Evolutionary conservation across 2,329 filamentous ascomycete species (phyloP), one percentile per base, ranked within the genome.

Genomic region (Paracorniculantispora psalliotae): DNA sequence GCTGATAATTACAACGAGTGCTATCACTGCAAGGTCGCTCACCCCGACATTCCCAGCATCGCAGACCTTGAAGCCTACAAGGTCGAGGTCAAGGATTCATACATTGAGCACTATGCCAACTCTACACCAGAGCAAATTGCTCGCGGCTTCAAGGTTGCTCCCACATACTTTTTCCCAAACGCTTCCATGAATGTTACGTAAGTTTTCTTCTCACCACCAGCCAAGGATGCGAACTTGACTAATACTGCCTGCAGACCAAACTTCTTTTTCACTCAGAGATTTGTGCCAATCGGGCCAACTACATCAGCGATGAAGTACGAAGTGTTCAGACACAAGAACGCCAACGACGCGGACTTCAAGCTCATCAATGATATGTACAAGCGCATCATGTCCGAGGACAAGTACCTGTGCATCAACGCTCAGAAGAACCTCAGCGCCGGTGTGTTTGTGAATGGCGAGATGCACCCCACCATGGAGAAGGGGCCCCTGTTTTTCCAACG

Each of bases 1-100:
- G 78, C 79, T 15, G 84, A 87, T 67, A 86, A 87, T 72, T 87
- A 85, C 74, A 87, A 87, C 67, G 83, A 84, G 67, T 87, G 83
- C 67, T 87, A 87, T 64, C 83, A 86, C 72, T 86, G 82, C 73
- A 78, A 79, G 53, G 81, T 79, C 1, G 79, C 82, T 2, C 83
- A 86, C 63, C 82, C 84, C 2, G 81, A 83, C 59, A 80, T 85
- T 33, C 75, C 80, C 4, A 73, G 75, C 44, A 75, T 86, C n/a
- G 77, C 82, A 47, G 80, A 86, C 61, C 76, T 86, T 41, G 76
- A 78, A 60, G 78, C 78, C 3, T 86, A 85, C 70, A 70, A 73
- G 43, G 80, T 82, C 52, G 73, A 80, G 62, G 77, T 77, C 41
- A 75, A 77, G 62, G 74, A 71, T 19, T 74, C 71, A 1, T 75